phyloP scores from a whole-genome alignment of 1,284 basidiomycete species.

The Ceratobasidium theobromae region DNA sequence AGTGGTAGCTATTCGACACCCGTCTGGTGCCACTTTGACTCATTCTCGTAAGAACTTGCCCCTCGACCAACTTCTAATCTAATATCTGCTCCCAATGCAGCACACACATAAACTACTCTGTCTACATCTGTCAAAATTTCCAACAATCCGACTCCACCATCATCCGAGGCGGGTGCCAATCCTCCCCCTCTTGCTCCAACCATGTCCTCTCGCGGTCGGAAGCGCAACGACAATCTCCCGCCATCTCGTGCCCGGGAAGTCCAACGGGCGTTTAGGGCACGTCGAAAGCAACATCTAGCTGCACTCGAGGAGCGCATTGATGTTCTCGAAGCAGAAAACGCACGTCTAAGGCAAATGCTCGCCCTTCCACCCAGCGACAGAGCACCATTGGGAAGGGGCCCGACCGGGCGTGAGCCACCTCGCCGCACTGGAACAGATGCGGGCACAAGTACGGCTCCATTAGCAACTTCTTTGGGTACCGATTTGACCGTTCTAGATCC shows the following conservation, averaged over 20 bases:
- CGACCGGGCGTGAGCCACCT: constrained; percentile 66
- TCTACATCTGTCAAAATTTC: constrained; percentile 28
- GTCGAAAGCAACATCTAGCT: constrained; percentile 85
- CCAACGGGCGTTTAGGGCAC: constrained; percentile 86
- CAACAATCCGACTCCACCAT: constrained; percentile 30
- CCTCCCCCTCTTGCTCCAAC: constrained; percentile 5
- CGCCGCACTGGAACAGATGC: background rate
- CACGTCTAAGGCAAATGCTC: constrained; percentile 69
- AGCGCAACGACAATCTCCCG: constrained; percentile 88
- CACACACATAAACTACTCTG: background rate
- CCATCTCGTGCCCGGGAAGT: constrained; percentile 91
- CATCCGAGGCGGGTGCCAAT: constrained; percentile 31
- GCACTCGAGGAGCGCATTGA: constrained; percentile 80
- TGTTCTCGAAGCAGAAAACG: constrained; percentile 84
- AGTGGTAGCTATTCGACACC: background rate
- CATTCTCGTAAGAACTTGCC: background rate
- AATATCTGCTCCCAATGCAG: constrained; percentile 20
- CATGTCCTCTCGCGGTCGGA: constrained; percentile 64
- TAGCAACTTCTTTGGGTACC: constrained; percentile 4
- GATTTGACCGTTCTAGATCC: constrained; percentile 3
- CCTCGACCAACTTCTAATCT: background rate
- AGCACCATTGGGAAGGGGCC: constrained; percentile 71
- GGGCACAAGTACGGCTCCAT: background rate
- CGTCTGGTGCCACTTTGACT: background rate
- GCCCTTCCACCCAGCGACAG: constrained; percentile 73